Conservation (phyloP, 2,329 filamentous ascomycete genomes). For the Hymenoscyphus fructigenus region DNA sequence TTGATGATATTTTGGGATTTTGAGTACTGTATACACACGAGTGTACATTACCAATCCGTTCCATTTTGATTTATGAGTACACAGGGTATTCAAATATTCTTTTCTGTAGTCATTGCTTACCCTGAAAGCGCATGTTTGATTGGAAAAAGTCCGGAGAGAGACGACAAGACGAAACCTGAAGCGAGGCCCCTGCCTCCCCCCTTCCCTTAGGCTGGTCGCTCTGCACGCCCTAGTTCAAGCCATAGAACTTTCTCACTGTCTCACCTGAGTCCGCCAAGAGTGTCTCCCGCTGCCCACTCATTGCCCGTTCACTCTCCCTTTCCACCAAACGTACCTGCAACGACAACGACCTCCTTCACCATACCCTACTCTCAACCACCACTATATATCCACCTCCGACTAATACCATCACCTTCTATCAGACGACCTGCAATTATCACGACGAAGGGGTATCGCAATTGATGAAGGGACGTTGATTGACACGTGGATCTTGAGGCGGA, state of each 20-base stretch:
- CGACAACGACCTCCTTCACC: too few relatives aligned
- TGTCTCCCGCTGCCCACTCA: background rate
- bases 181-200: background rate
- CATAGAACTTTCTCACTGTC: background rate
- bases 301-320: background rate
- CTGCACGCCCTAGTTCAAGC: background rate
- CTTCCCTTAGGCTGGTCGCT: background rate
- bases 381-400: background rate
- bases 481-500: conserved; percentile 16
- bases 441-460: conserved; percentile 12
- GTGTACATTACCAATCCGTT: background rate
- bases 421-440: background rate
- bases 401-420: background rate
- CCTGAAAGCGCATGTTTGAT: too few relatives aligned
- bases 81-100: too few relatives aligned
- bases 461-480: conserved; percentile 22
- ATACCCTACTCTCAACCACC: background rate
- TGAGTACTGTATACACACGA: background rate
- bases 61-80: background rate
- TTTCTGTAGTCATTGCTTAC: too few relatives aligned
- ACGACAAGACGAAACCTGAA: background rate
- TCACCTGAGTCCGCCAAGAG: background rate
- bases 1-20: background rate
- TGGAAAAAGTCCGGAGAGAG: conserved; percentile 1
- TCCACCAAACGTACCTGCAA: background rate